Evolutionary conservation across 441 rosid genomes (phyloP).

Genomic region (Eruca vesicaria): DNA sequence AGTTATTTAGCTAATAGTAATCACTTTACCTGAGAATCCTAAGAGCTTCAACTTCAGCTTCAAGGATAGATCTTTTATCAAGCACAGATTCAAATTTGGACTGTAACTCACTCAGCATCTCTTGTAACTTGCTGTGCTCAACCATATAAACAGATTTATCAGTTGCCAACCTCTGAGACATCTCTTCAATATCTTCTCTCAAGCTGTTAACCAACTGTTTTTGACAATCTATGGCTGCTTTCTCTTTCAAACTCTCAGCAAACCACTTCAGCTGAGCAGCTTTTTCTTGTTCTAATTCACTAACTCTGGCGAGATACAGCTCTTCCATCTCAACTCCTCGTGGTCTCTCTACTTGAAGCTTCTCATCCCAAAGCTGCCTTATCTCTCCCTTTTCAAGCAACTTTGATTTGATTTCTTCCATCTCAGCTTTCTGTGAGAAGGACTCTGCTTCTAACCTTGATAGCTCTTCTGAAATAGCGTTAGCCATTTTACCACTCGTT

Average conservation of each 20-base stretch:
- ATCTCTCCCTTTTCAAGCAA: conserved; percentile 72
- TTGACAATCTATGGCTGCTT: conserved; percentile 81
- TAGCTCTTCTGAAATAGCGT: conserved; percentile 58
- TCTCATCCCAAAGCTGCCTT: conserved; percentile 66
- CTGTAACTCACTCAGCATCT: conserved; percentile 43
- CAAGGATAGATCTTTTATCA: conserved; percentile 65
- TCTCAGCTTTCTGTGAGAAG: conserved; percentile 47
- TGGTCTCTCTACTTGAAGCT: conserved; percentile 53
- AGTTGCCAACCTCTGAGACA: conserved; percentile 61
- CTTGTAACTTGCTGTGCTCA: conserved; percentile 52
- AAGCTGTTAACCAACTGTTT: conserved; percentile 64
- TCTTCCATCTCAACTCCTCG: conserved; percentile 53
- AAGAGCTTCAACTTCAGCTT: conserved; percentile 83
- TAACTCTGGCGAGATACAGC: conserved; percentile 36
- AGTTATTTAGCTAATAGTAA: neutral
- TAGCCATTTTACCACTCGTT: conserved; percentile 71
- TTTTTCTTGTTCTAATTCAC: conserved; percentile 63
- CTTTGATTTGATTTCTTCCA: conserved; percentile 64
- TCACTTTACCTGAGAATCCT: conserved; percentile 71
- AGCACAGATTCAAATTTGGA: conserved; percentile 51
- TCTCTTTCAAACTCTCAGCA: conserved; percentile 61
- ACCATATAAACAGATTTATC: conserved; percentile 49
- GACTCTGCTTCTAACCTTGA: conserved; percentile 65
- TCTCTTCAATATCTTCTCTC: conserved; percentile 67
- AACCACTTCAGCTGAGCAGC: conserved; percentile 44